phyloP scores from a whole-genome alignment of 108 stramenopile species.

The Schizochytrium sp. region DNA sequence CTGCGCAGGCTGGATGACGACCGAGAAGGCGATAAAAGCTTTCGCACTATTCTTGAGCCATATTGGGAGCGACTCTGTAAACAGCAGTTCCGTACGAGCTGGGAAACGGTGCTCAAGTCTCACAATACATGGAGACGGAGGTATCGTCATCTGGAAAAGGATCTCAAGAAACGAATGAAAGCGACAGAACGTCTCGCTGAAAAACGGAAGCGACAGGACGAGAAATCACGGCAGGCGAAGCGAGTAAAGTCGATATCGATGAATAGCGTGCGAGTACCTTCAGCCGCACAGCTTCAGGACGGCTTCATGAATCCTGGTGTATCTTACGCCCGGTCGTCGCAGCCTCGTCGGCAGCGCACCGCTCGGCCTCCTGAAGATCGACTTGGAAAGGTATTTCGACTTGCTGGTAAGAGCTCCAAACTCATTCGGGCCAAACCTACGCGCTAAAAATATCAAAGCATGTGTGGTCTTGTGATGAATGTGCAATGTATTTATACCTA shows the following conservation, averaged over 20 bases:
- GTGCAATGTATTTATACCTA: background rate
- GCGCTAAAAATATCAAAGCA: background rate
- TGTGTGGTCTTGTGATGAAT: background rate
- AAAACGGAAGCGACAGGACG: background rate
- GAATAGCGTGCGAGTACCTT: background rate
- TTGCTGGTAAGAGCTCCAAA: background rate
- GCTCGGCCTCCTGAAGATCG: background rate
- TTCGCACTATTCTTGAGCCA: slow-evolving; percentile 10
- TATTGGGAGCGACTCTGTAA: slow-evolving; percentile 28
- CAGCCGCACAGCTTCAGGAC: background rate
- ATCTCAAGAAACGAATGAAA: slow-evolving; percentile 29
- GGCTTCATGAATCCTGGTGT: slow-evolving; percentile 41
- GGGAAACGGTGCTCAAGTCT: background rate
- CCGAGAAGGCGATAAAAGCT: background rate
- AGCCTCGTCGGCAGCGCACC: background rate
- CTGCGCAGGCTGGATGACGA: slow-evolving; percentile 26
- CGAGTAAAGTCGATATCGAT: slow-evolving; percentile 11
- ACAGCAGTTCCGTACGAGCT: background rate
- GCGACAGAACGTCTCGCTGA: background rate
- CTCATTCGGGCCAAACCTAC: background rate
- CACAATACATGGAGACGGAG: background rate
- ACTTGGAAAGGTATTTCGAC: background rate
- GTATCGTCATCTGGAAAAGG: slow-evolving; percentile 10
- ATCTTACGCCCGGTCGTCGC: background rate
- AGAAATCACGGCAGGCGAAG: slow-evolving; percentile 20